Conservation (phyloP, 148 eudicot genomes). For the Suaeda aralocaspica region DNA sequence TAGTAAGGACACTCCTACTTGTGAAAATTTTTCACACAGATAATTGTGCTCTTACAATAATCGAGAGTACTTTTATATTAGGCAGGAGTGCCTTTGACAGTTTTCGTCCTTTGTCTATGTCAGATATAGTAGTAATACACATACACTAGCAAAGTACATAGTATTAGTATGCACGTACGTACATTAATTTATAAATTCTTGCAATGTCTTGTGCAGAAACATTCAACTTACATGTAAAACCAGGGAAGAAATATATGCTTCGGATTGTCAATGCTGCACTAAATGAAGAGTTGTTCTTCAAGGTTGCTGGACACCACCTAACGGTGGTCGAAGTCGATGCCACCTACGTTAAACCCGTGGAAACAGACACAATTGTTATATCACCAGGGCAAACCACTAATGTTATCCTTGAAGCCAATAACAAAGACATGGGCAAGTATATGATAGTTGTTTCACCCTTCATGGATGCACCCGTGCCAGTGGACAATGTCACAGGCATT, state of each 20-base stretch:
- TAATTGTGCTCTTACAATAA: too few relatives aligned
- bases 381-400: slow-evolving; percentile 66
- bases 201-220: not conserved
- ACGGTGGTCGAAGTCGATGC: slow-evolving; percentile 60
- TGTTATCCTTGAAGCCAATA: slow-evolving; percentile 39
- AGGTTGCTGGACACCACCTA: slow-evolving; percentile 15
- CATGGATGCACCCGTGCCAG: slow-evolving; percentile 53
- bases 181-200: not conserved
- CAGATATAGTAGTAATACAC: too few relatives aligned
- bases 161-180: too few relatives aligned
- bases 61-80: too few relatives aligned
- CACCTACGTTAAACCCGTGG: slow-evolving; percentile 47
- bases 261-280: slow-evolving; percentile 37
- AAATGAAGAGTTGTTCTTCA: slow-evolving; percentile 37
- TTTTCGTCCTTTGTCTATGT: too few relatives aligned
- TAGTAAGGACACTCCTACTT: too few relatives aligned
- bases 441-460: slow-evolving; percentile 45
- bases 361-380: slow-evolving; percentile 37
- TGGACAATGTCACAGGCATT: slow-evolving; percentile 51
- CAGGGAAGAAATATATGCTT: slow-evolving; percentile 19
- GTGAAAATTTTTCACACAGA: too few relatives aligned
- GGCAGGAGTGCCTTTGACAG: too few relatives aligned
- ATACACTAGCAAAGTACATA: too few relatives aligned
- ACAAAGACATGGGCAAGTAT: slow-evolving; percentile 33
- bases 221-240: slow-evolving; percentile 13